These are phyloP conservation scores for Fusarium coicis DNA, from an alignment of 2,329 filamentous ascomycete genomes.

Conservation along the genomic window DNA sequence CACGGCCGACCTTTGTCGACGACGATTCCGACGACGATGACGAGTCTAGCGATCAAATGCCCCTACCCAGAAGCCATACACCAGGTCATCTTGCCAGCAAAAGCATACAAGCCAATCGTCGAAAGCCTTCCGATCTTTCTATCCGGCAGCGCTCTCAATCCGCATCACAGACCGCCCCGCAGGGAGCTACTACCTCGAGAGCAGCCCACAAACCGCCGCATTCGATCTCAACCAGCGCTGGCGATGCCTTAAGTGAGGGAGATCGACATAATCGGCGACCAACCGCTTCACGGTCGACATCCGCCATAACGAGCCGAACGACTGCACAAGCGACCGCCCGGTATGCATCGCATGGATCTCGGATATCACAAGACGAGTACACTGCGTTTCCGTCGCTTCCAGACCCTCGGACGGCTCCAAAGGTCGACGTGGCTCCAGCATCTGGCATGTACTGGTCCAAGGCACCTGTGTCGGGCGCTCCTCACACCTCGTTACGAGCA, in stretches of 20 bases:
- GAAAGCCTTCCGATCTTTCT: slow-evolving; percentile 63
- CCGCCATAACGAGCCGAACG: slow-evolving; percentile 57
- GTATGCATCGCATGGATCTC: slow-evolving; percentile 32
- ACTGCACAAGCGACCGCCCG: slow-evolving; percentile 34
- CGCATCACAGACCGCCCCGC: slow-evolving; percentile 50
- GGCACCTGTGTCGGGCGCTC: slow-evolving; percentile 70
- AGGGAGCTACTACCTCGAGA: slow-evolving; percentile 43
- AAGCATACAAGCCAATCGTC: slow-evolving; percentile 61
- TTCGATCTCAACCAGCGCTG: slow-evolving; percentile 33
- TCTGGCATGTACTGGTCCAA: slow-evolving; percentile 80
- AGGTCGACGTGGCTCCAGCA: slow-evolving; percentile 71
- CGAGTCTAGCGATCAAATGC: slow-evolving; percentile 50
- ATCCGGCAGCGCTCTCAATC: slow-evolving; percentile 67
- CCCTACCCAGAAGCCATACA: slow-evolving; percentile 67
- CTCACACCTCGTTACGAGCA: slow-evolving; percentile 70
- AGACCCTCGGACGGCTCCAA: slow-evolving; percentile 65
- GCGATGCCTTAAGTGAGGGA: slow-evolving; percentile 43
- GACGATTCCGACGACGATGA: slow-evolving; percentile 51
- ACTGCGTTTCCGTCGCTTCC: slow-evolving; percentile 67
- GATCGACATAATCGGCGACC: slow-evolving; percentile 51
- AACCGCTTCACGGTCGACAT: slow-evolving; percentile 62
- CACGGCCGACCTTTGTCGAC: slow-evolving; percentile 49
- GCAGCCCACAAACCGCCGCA: slow-evolving; percentile 43
- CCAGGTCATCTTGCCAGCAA: slow-evolving; percentile 70
- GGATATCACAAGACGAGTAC: slow-evolving; percentile 54